phyloP scores from a whole-genome alignment of 2,329 filamentous ascomycete species.

The Dissoconium aciculare region DNA sequence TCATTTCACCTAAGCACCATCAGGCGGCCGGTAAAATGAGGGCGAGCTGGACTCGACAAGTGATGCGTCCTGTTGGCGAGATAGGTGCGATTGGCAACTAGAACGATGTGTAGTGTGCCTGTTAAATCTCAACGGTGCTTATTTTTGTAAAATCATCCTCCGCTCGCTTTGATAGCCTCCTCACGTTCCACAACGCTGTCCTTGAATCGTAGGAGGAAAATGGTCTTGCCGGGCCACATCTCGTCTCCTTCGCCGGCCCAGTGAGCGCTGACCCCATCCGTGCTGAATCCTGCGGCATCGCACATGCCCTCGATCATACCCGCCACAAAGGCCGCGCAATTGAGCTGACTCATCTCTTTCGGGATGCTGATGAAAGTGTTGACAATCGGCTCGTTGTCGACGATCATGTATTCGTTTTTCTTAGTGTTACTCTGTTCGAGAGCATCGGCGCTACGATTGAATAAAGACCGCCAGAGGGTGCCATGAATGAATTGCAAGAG shows the following conservation, averaged over 20 bases:
- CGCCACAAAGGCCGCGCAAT: slow-evolving; percentile 89
- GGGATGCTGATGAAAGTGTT: slow-evolving; percentile 90
- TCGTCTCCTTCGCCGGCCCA: slow-evolving; percentile 40
- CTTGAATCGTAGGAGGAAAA: slow-evolving; percentile 87
- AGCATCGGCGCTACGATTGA: slow-evolving; percentile 76
- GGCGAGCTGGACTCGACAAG: too few relatives aligned
- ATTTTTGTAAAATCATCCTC: too few relatives aligned
- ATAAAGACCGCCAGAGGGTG: slow-evolving; percentile 81
- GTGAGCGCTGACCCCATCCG: slow-evolving; percentile 75
- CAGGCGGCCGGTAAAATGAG: too few relatives aligned
- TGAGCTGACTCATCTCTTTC: slow-evolving; percentile 88
- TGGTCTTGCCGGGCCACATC: slow-evolving; percentile 92
- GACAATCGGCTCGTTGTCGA: slow-evolving; percentile 92
- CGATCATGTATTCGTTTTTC: slow-evolving; percentile 96
- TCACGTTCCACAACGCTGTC: slow-evolving; percentile 86
- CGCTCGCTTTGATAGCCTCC: slow-evolving; percentile 32
- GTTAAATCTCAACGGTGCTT: too few relatives aligned
- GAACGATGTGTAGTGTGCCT: too few relatives aligned
- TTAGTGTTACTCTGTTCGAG: slow-evolving; percentile 79
- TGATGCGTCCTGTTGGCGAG: too few relatives aligned
- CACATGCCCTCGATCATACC: slow-evolving; percentile 92
- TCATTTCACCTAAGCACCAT: too few relatives aligned
- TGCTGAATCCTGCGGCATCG: slow-evolving; percentile 80
- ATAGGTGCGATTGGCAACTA: too few relatives aligned
- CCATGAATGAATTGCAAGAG: slow-evolving; percentile 93